Evolutionary conservation across 129 eudicot species (phyloP).

Genomic region (Scalesia atractyloides): DNA sequence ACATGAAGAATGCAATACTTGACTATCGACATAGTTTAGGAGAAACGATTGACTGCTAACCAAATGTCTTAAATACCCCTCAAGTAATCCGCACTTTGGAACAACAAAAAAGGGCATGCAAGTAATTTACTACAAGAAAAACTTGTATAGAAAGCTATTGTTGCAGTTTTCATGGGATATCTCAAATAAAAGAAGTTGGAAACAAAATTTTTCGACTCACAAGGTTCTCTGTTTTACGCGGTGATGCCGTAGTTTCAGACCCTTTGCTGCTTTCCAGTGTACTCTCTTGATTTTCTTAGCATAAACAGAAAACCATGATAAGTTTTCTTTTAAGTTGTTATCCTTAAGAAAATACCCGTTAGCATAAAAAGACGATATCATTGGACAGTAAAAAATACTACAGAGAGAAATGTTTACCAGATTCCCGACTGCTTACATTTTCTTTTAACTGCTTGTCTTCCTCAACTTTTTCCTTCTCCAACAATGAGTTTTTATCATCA

Average conservation of each 20-base stretch:
- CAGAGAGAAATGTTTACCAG: slow-evolving; percentile 33
- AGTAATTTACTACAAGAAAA: not conserved
- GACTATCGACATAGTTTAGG: not conserved
- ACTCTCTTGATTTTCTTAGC: slow-evolving; percentile 46
- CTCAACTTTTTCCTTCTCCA: slow-evolving; percentile 42
- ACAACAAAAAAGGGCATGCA: not conserved
- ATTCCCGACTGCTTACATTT: slow-evolving; percentile 32
- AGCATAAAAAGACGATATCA: not conserved
- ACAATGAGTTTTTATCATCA: slow-evolving; percentile 28
- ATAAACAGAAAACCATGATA: slow-evolving; percentile 16
- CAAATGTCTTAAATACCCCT: not conserved
- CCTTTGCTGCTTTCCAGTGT: slow-evolving; percentile 26
- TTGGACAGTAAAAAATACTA: slow-evolving; percentile 6
- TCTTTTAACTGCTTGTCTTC: slow-evolving; percentile 43
- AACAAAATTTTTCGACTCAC: slow-evolving; percentile 43
- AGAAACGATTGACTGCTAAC: not conserved
- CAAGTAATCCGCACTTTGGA: not conserved
- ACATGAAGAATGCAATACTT: not conserved
- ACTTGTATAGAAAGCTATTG: not conserved
- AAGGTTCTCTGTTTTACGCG: slow-evolving; percentile 37
- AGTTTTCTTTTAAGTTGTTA: not conserved
- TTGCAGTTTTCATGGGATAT: slow-evolving; percentile 1
- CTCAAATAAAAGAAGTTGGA: too few relatives aligned
- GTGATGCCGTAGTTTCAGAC: slow-evolving; percentile 42
- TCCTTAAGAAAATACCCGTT: not conserved